These are phyloP conservation scores for Thermochaetoides dissita DNA, from an alignment of 2,329 filamentous ascomycete species.

Conservation along the genomic window DNA sequence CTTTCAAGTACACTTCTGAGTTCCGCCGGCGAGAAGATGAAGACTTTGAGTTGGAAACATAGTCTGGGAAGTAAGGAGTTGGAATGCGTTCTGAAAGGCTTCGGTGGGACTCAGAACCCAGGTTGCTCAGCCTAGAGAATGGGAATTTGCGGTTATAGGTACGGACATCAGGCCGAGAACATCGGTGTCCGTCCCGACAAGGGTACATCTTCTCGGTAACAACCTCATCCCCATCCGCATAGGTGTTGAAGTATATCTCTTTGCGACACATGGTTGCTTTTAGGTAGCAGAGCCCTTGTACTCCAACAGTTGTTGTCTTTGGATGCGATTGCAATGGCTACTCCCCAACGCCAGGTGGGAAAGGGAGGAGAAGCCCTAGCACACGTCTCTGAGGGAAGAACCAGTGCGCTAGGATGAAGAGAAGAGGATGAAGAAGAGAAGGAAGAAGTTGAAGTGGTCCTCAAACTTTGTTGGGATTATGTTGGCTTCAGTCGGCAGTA, in stretches of 20 bases:
- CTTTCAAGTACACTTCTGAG: slow-evolving; percentile 17
- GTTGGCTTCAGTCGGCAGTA: slow-evolving; percentile 22
- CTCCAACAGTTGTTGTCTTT: not conserved
- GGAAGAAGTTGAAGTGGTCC: not conserved
- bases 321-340: too few species aligned
- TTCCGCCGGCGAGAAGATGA: slow-evolving; percentile 13
- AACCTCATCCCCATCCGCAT: slow-evolving; percentile 19
- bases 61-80: slow-evolving; percentile 10
- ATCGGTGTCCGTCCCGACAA: slow-evolving; percentile 19
- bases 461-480: slow-evolving; percentile 3
- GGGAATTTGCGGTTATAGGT: slow-evolving; percentile 16
- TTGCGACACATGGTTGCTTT: slow-evolving; percentile 21
- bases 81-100: slow-evolving; percentile 12
- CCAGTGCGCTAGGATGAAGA: not conserved
- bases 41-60: slow-evolving; percentile 15
- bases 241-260: slow-evolving; percentile 22
- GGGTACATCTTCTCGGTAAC: slow-evolving; percentile 20
- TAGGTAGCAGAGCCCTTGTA: slow-evolving; percentile 2
- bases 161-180: slow-evolving; percentile 15
- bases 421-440: not conserved
- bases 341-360: too few species aligned
- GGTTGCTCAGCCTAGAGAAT: slow-evolving; percentile 14
- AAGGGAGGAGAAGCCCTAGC: too few species aligned
- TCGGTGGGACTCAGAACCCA: slow-evolving; percentile 8
- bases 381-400: too few species aligned